These are phyloP conservation scores for Wickerhamomyces ciferrii DNA, from an alignment of 805 yeast species.

Conservation along the genomic window DNA sequence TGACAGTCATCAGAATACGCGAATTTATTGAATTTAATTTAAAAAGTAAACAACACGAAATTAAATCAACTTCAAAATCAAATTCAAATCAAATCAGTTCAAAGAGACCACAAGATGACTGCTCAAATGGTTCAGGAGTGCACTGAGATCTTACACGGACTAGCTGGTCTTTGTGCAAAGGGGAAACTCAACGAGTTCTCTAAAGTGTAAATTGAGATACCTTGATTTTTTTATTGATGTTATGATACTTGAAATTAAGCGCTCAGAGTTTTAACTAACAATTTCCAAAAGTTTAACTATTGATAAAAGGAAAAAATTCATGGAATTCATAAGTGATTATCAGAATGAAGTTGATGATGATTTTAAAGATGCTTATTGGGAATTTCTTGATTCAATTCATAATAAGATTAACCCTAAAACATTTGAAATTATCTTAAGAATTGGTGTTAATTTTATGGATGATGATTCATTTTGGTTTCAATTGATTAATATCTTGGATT, in stretches of 20 bases:
- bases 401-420: conserved; percentile 8
- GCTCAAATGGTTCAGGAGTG: too few relatives aligned
- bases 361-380: not conserved
- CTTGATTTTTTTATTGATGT: not conserved
- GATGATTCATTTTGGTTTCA: conserved; percentile 20
- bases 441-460: conserved; percentile 16
- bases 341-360: not conserved
- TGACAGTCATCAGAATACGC: not conserved
- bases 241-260: not conserved
- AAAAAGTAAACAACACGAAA: too few relatives aligned
- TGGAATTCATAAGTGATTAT: not conserved
- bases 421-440: conserved; percentile 17
- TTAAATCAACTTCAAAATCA: too few relatives aligned
- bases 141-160: not conserved
- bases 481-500: conserved; percentile 11
- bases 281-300: not conserved
- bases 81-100: too few relatives aligned
- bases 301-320: not conserved
- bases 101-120: not conserved
- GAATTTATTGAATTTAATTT: not conserved
- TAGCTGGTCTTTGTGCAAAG: not conserved
- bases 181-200: not conserved
- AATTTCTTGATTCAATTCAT: conserved; percentile 7
- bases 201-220: not conserved
- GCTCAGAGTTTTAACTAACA: not conserved